Evolutionary conservation across 805 yeast genomes (phyloP), one percentile per base, ranked within the genome.

Genomic region (Saturnispora serradocipensis): DNA sequence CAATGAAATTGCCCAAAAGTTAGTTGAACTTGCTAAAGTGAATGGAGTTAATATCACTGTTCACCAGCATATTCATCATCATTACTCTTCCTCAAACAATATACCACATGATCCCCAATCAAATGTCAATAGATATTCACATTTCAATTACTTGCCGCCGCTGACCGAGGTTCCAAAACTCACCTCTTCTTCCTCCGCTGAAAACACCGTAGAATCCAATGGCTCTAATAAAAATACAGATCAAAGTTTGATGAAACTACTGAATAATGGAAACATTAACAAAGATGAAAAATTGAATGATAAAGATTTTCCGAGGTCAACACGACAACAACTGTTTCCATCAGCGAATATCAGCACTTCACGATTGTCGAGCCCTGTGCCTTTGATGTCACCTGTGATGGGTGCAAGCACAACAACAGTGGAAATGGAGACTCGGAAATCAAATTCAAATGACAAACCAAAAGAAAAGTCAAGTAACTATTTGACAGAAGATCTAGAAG

Each of bases 31-130:
- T 49, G 90, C 90, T 0, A 80, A 76, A 54, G 67, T 68, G 46
- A 74, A 78, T 57, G 74, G 77, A 18, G 68, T 85, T 43, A 74
- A 77, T 44, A 73, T 88, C 13, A 82, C 88, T 4, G 77, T 88
- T 20, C 95, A 88, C 67, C 96, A 88, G 64, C 96, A 87, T 65
- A 81, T 85, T 45, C 91, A 86, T 65, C 87, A 87, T 62, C 89
- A 86, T 66, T 83, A 84, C 65, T 72, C 75, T 7, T 75, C 79
- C 2, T 75, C 74, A 42, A 54, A 69, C 3, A 52, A 68, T 10
- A 47, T 35, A 5, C 50, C 65, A 25, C 45, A 71, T 20, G 78
- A 76, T 50, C 78, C 80, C 5, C 84, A 80, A 50, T 67, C 80
- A 4, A 78, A 76, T 35, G 67, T 81, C 2, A 73, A 77, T 44